phyloP scores from a whole-genome alignment of 805 yeast species.

The Saccharomyces paradoxus region DNA sequence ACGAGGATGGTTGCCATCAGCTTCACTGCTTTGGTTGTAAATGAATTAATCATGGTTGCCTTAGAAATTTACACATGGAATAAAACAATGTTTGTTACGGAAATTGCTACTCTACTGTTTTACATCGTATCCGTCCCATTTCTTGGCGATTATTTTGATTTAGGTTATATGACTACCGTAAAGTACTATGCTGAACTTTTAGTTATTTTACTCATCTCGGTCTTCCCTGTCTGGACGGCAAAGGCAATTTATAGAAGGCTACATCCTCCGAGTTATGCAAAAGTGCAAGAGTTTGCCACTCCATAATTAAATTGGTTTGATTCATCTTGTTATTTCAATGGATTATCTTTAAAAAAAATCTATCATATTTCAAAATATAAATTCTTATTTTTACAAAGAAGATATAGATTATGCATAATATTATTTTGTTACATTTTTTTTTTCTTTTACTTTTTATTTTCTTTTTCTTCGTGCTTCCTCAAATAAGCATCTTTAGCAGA shows the following conservation, averaged over 20 bases:
- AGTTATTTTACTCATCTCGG: constrained; percentile 57
- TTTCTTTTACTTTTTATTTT: not conserved
- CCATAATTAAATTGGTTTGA: constrained; percentile 22
- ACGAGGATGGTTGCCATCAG: constrained; percentile 76
- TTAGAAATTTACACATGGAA: constrained; percentile 91
- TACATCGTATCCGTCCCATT: constrained; percentile 77
- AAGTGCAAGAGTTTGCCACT: constrained; percentile 64
- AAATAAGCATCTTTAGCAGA: not conserved
- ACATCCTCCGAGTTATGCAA: constrained; percentile 93
- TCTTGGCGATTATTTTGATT: constrained; percentile 76
- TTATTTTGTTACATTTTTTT: not conserved
- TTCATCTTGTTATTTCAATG: not conserved
- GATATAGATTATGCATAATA: not conserved
- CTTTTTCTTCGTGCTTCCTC: not conserved
- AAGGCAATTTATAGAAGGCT: constrained; percentile 66
- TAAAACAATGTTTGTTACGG: constrained; percentile 62
- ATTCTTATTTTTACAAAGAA: not conserved
- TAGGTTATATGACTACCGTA: constrained; percentile 49
- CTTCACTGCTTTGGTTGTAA: constrained; percentile 69
- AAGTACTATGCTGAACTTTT: constrained; percentile 62
- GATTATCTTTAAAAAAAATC: not conserved
- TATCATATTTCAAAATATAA: not conserved
- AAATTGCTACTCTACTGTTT: constrained; percentile 57
- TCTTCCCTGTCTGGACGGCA: constrained; percentile 84
- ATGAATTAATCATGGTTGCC: constrained; percentile 90